Base-by-base conservation (phyloP, 202 grass and related monocot genomes). In the Brachypodium distachyon region DNA sequence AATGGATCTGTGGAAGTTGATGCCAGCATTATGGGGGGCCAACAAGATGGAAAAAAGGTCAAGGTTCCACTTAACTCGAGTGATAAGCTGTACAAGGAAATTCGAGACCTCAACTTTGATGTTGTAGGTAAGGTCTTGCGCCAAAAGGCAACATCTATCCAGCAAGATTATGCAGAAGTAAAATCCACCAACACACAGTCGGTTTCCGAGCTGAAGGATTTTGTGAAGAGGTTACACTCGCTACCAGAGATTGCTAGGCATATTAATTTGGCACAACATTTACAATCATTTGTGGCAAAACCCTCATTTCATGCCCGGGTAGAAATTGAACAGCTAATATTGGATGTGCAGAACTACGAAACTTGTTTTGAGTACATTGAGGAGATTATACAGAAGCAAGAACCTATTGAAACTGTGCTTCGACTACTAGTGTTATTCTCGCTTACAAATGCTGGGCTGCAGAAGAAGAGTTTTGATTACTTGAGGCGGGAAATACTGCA, bases 301-400 rank as follows among this genome's bases (percentile, higher is more conserved):
- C 88, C 88, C 27, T 97, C 86, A 6, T 97, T 97, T 75, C 94
- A 91, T 87, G 94, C 86, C 34, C 85, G 88, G 64, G 59, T 93
- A 55, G 90, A 91, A 59, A 93, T 97, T 27, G 94, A 97, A 32
- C 94, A 97, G 69, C 91, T 77, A 27, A 93, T 97, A 70, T 39
- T 93, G 52, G 94, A 97, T 75, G 74, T 93, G 25, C 78, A 93
- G 60, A 88, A 91, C 67, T 97, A 81, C 83, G 94, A 97, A 61
- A 68, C 49, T 2, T 97, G 94, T 74, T 92, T 94, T 19, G 86
- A 97, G 84, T 97, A 94, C 83, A 94, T 97, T 14, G 94, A 97
- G 69, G 94, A 97, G 76, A 94, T 97, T 82, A 88, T 97, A 59
- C 94, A 97, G 57, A 97, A 97, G 43, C 94, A 97, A 51, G 94